Conservation (phyloP, 768 basidiomycete genomes). For the Coprinopsis marcescibilis region DNA sequence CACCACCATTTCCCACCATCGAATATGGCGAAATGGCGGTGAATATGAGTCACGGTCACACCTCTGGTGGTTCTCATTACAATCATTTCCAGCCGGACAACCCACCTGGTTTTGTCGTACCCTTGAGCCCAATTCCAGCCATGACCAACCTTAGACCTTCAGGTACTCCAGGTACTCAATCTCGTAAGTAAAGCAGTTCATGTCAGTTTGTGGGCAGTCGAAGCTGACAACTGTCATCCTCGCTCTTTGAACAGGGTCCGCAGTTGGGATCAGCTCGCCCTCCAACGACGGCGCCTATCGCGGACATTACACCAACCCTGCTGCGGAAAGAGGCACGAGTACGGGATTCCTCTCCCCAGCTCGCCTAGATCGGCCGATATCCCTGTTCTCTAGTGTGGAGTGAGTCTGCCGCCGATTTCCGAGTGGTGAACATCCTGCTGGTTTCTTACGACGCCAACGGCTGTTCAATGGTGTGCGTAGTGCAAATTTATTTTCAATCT, state of each 20-base stretch:
- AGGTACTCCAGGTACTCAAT: too few relatives aligned
- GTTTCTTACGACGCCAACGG: background rate
- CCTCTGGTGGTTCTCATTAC: background rate
- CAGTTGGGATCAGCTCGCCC: too few relatives aligned
- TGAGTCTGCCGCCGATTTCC: too few relatives aligned
- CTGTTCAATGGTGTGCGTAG: background rate
- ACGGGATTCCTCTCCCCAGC: background rate
- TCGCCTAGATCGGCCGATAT: background rate
- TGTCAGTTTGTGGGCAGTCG: background rate
- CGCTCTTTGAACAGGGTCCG: background rate
- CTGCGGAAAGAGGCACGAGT: background rate
- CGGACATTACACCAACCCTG: background rate
- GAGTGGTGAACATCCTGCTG: too few relatives aligned
- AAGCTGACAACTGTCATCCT: background rate
- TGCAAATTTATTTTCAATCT: background rate
- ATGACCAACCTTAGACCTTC: background rate
- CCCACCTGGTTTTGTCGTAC: background rate
- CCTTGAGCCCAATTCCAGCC: slow-evolving; percentile 1
- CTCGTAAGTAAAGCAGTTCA: too few relatives aligned
- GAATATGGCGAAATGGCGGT: background rate
- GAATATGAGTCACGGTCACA: background rate
- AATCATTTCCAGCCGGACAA: background rate
- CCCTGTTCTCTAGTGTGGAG: background rate
- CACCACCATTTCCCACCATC: background rate
- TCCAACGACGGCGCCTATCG: background rate